Base-by-base conservation (phyloP, 2,329 filamentous ascomycete species). In the Akanthomyces dipterigenus region DNA sequence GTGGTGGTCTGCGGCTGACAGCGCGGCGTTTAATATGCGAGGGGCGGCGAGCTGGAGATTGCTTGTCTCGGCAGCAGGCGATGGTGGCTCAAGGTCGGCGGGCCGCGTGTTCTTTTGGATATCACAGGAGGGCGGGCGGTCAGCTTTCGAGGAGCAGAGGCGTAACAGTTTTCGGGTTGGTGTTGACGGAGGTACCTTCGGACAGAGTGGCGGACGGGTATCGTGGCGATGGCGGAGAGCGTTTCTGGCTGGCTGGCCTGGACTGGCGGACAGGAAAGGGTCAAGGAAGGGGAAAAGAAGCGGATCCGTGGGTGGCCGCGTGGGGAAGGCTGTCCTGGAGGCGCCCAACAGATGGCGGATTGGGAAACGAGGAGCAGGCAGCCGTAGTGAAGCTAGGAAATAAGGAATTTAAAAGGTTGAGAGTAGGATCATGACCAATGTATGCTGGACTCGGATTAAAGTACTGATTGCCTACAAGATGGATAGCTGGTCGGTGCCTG, bases 271-370 rank as follows among this genome's bases (percentile, higher is more conserved):
- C 46, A 11, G 56, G 56, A 59, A 55, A 55, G 58, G 58, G 58
- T 61, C 50, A 61, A 49, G 42, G n/a, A n/a, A n/a, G 40, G 40
- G 58, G 55, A 40, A 7, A 49, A 49, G 43, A 49, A 61, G 58
- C 50, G 58, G 58, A 55, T 42, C 58, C 58, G 38, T 54, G 1
- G 38, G 53, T 34, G 31, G 31, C 31, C 31, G 31, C 54, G 58
- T 61, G 58, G 58, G 58, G 58, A 55, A 61, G 40, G 45, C 58
- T 55, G 56, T 48, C 58, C 28, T 49, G 28, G 57, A 43, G 48
- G 48, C 31, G 48, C 7, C 34, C 16, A 45, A 14, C 48, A 18
- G 38, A 20, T 53, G 48, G 48, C 22, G 28, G 22, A 18, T n/a
- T 9, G 11, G 26, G 58, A 14, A 53, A 11, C 18, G 34, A n/a